phyloP scores from a whole-genome alignment of 176 grass and related monocot genomes.

The Aechmea fasciata region DNA sequence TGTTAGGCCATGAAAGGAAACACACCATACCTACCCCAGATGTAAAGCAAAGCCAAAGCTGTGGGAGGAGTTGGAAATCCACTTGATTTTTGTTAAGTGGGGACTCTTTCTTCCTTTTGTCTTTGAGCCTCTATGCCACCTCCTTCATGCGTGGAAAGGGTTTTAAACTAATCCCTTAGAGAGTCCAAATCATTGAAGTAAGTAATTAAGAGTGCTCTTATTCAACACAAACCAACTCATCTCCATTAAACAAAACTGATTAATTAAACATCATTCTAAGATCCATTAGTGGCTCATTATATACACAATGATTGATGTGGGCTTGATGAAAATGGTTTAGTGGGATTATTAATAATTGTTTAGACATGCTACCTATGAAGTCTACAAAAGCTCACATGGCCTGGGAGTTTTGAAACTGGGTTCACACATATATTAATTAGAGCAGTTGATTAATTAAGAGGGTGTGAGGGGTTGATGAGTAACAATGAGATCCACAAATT shows the following conservation, averaged over 20 bases:
- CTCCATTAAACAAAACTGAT: too few relatives aligned
- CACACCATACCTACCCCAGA: neutral
- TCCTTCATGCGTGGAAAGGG: conserved; percentile 3
- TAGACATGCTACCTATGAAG: neutral
- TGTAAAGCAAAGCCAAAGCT: neutral
- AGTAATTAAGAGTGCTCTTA: too few relatives aligned
- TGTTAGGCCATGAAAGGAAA: conserved; percentile 12
- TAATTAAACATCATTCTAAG: too few relatives aligned
- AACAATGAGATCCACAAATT: too few relatives aligned
- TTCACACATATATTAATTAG: too few relatives aligned
- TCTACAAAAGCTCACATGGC: neutral
- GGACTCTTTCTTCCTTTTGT: neutral
- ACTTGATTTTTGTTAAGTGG: neutral
- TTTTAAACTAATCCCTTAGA: neutral
- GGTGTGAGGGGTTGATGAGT: too few relatives aligned
- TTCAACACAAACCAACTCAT: too few relatives aligned
- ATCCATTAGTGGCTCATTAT: neutral
- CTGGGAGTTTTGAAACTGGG: neutral
- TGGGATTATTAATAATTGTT: neutral
- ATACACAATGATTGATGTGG: neutral
- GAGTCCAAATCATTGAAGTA: neutral
- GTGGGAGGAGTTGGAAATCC: conserved; percentile 5
- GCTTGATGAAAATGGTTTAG: neutral
- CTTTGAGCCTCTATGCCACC: neutral
- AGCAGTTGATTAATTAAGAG: too few relatives aligned